Base-by-base conservation (phyloP, 1,139 yeast genomes). In the Blastobotrys indianensis region DNA sequence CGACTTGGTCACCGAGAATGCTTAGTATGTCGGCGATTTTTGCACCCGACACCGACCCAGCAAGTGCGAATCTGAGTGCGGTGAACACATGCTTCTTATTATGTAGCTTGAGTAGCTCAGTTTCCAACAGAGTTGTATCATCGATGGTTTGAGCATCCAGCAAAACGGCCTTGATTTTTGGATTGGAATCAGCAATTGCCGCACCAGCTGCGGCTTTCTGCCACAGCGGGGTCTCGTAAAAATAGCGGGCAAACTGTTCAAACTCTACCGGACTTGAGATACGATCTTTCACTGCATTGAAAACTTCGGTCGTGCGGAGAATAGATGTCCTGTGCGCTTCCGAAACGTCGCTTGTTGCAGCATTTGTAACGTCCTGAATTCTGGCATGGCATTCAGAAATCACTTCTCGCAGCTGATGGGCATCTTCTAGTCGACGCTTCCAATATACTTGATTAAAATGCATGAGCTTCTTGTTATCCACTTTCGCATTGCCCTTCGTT, bases 401-500 rank as follows among this genome's bases (percentile, higher is more conserved):
- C 17, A 57, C 46, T 25, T 53, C 49, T 20, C 49, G 47, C 35
- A 47, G 38, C 2, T 37, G 32, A 8, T 4, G 45, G 8, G 55
- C 48, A 37, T 56, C 47, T 15, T 48, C 40, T 40, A 68, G 53
- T 30, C 64, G 51, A n/a, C 60, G 54, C 23, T 62, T 45, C 48
- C 63, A 57, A 59, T 83, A 86, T 51, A 72, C 75, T 59, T 84
- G 85, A 65, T 92, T 90, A 67, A 92, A 85, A 62, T 68, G 85
- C 55, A 72, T 69, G 42, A 92, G 72, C 63, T 92, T 90, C 46
- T 77, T 74, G 48, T 80, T 82, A 54, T 84, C 88, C 6, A 92
- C 97, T 62, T 88, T 90, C 13, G 96, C 94, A 65, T 88, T 90
- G 1, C 98, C 97, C 58, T 80, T 86, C 10, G 97, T 90, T 54